Conservation (phyloP, 2,329 filamentous ascomycete species). For the Lasiodiplodia hormozganensis region DNA sequence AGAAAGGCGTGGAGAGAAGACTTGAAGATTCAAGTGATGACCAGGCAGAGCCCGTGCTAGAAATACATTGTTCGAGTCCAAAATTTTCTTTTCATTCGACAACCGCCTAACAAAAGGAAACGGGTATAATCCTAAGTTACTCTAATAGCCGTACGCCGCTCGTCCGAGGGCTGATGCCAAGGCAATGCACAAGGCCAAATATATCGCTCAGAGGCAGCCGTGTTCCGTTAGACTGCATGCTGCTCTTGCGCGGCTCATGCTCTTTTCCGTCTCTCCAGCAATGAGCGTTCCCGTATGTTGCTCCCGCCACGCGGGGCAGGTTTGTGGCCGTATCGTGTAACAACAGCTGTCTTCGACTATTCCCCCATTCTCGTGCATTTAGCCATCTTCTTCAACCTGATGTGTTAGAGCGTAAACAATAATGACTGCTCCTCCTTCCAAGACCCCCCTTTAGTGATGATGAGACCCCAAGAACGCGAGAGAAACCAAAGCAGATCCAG, state of each 20-base stretch:
- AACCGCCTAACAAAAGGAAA: constrained; percentile 24
- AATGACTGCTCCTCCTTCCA: constrained; percentile 11
- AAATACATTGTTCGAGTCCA: constrained; percentile 1
- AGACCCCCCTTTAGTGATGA: constrained; percentile 3
- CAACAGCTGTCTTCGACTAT: background rate
- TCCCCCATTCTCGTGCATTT: constrained; percentile 2
- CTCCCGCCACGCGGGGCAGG: constrained; percentile 5
- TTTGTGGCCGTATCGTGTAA: constrained; percentile 4
- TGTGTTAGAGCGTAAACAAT: constrained; percentile 15
- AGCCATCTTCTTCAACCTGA: constrained; percentile 4
- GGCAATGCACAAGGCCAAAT: constrained; percentile 20
- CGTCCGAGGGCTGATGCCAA: constrained; percentile 18
- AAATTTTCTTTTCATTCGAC: constrained; percentile 23
- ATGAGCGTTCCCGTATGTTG: constrained; percentile 19
- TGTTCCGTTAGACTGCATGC: constrained; percentile 15
- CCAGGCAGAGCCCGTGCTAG: background rate
- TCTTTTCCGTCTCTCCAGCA: constrained; percentile 9
- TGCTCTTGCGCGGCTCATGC: constrained; percentile 23
- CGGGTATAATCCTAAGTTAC: constrained; percentile 28
- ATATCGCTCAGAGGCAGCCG: constrained; percentile 15
- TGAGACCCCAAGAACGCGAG: constrained; percentile 15
- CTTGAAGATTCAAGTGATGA: background rate
- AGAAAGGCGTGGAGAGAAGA: background rate
- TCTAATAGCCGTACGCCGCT: constrained; percentile 26
- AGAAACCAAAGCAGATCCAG: constrained; percentile 15